Evolutionary conservation across 2,329 filamentous ascomycete genomes (phyloP).

Genomic region (Fusarium graminum): DNA sequence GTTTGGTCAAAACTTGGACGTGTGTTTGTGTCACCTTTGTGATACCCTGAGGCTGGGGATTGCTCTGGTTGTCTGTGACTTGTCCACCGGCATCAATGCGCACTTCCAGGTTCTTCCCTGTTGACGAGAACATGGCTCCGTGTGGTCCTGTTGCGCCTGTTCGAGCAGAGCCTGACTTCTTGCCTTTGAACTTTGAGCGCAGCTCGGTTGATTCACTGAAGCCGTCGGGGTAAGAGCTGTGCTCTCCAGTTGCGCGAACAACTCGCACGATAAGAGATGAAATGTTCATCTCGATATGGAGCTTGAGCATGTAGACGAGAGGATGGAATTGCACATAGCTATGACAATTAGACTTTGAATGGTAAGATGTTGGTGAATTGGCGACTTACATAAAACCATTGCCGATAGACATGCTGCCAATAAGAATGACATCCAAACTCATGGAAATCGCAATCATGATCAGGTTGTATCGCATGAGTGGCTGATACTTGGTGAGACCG

Average conservation of each 20-base stretch:
- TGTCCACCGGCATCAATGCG: slow-evolving; percentile 21
- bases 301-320: slow-evolving; percentile 46
- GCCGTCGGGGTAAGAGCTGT: slow-evolving; percentile 35
- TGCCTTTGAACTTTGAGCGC: slow-evolving; percentile 27
- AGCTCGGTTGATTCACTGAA: slow-evolving; percentile 34
- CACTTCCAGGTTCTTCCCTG: slow-evolving; percentile 32
- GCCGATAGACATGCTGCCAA: slow-evolving; percentile 44
- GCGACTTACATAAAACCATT: slow-evolving; percentile 43
- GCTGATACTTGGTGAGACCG: slow-evolving; percentile 62
- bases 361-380: fast-evolving
- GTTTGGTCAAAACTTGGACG: slow-evolving; percentile 37
- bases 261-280: slow-evolving; percentile 43
- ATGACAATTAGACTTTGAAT: neutral
- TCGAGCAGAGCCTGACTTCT: slow-evolving; percentile 12
- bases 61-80: neutral
- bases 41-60: slow-evolving; percentile 30
- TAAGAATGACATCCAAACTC: slow-evolving; percentile 46
- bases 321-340: slow-evolving; percentile 48
- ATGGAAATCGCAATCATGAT: slow-evolving; percentile 47
- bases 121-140: slow-evolving; percentile 18
- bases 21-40: slow-evolving; percentile 44
- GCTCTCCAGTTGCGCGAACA: slow-evolving; percentile 43
- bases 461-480: slow-evolving; percentile 55
- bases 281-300: slow-evolving; percentile 47
- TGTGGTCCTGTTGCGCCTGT: neutral